A percentile compares a stretch with the other conserved stretches of the same genome.
Conservation (phyloP, 2,329 filamentous ascomycete species). For the Talaromyces sp. region DNA sequence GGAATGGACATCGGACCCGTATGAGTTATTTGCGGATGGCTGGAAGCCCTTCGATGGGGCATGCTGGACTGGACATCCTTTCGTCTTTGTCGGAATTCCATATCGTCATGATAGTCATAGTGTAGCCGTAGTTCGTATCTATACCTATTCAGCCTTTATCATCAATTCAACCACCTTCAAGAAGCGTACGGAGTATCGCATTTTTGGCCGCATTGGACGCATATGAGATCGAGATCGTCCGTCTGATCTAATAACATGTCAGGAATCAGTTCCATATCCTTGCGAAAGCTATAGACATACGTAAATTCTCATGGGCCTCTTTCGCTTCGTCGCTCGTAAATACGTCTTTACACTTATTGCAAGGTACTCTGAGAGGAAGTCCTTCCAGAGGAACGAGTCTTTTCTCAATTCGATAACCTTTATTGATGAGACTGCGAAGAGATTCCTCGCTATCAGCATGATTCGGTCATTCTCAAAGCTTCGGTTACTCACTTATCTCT, state of each 20-base stretch:
- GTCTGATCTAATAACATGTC: conserved; percentile 12
- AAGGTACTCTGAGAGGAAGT: conserved; percentile 25
- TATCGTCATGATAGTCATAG: conserved; percentile 17
- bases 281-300: neutral
- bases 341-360: conserved; percentile 22
- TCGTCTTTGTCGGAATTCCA: conserved; percentile 16
- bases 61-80: neutral
- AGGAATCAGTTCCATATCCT: conserved; percentile 13
- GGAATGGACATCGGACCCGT: conserved; percentile 16
- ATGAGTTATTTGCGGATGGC: conserved; percentile 10
- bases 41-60: conserved; percentile 13
- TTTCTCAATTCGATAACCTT: conserved; percentile 29
- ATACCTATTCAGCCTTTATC: neutral
- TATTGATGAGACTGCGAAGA: conserved; percentile 25
- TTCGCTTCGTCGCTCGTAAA: conserved; percentile 22
- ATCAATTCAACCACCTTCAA: neutral
- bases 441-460: neutral
- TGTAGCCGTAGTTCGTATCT: conserved; percentile 17
- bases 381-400: conserved; percentile 24
- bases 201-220: conserved; percentile 13
- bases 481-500: conserved; percentile 23
- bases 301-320: conserved; percentile 16
- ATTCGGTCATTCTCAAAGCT: neutral
- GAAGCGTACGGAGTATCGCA: conserved; percentile 14
- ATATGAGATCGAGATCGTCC: conserved; percentile 3